phyloP scores from a whole-genome alignment of 352 stramenopile species.

The Phytopythium ostracodes region DNA sequence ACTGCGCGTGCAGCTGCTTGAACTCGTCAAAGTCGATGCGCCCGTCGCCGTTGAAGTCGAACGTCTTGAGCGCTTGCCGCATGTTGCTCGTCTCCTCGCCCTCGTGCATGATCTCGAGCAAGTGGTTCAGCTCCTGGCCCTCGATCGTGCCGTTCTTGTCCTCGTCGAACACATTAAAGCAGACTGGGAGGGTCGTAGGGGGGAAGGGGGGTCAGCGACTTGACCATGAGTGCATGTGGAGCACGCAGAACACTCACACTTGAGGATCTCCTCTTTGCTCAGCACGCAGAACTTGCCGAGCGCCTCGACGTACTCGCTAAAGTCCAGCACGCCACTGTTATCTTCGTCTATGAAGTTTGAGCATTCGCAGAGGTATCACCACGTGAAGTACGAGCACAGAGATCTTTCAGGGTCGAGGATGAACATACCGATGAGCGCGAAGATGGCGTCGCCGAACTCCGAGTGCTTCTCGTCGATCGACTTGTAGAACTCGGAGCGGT shows the following conservation, averaged over 20 bases:
- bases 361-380: not conserved
- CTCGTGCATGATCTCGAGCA: constrained; percentile 66
- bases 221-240: too few relatives aligned
- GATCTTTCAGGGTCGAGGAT: not conserved
- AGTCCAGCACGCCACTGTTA: constrained; percentile 65
- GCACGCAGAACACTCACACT: too few relatives aligned
- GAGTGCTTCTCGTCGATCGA: constrained; percentile 66
- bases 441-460: constrained; percentile 70
- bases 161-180: constrained; percentile 72
- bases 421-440: constrained; percentile 50
- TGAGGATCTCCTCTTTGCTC: constrained; percentile 71
- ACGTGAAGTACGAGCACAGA: not conserved
- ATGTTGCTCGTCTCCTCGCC: constrained; percentile 69
- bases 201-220: not conserved
- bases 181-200: constrained; percentile 30
- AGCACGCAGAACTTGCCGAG: constrained; percentile 74
- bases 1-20: constrained; percentile 52
- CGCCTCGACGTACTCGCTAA: constrained; percentile 73
- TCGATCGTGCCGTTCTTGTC: constrained; percentile 77
- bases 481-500: constrained; percentile 64
- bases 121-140: constrained; percentile 47
- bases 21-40: constrained; percentile 76
- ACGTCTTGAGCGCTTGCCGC: constrained; percentile 50
- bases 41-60: constrained; percentile 68
- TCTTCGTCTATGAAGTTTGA: constrained; percentile 38